Percentiles rank a stretch among this genome's conserved stretches.
Conservation (phyloP, 2,329 filamentous ascomycete species). For the Tolypocladium guangdongense region DNA sequence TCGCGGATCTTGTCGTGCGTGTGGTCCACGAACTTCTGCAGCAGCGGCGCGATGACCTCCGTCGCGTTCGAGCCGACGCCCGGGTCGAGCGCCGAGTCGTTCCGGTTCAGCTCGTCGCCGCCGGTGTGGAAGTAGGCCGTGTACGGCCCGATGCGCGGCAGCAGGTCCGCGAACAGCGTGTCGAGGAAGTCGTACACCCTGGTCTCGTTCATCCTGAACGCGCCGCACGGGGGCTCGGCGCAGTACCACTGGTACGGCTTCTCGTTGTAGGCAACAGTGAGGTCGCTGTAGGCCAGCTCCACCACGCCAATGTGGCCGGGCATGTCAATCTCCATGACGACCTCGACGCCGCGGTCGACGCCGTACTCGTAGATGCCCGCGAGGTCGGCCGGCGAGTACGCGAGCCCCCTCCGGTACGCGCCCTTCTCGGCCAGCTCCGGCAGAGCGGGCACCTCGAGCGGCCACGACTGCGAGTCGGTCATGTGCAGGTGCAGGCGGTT, state of each 20-base stretch:
- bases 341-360: slow-evolving; percentile 45
- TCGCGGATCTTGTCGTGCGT: slow-evolving; percentile 55
- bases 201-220: slow-evolving; percentile 65
- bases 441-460: slow-evolving; percentile 65
- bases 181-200: slow-evolving; percentile 62
- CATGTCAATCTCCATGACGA: slow-evolving; percentile 53
- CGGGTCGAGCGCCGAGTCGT: slow-evolving; percentile 55
- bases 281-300: slow-evolving; percentile 37
- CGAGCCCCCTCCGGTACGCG: slow-evolving; percentile 56
- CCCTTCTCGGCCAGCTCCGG: slow-evolving; percentile 60
- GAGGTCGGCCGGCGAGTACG: slow-evolving; percentile 58
- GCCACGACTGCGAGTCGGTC: slow-evolving; percentile 80
- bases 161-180: slow-evolving; percentile 61
- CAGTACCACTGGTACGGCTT: slow-evolving; percentile 49
- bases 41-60: slow-evolving; percentile 56
- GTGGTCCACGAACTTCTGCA: slow-evolving; percentile 66
- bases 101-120: slow-evolving; percentile 75
- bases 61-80: slow-evolving; percentile 57
- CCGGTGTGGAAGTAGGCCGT: slow-evolving; percentile 74
- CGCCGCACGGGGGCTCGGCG: slow-evolving; percentile 53
- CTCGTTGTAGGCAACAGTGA: slow-evolving; percentile 43
- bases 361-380: slow-evolving; percentile 60
- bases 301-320: slow-evolving; percentile 48
- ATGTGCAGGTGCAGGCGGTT: slow-evolving; percentile 73
- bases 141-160: slow-evolving; percentile 61